phyloP scores from a whole-genome alignment of 2,329 filamentous ascomycete species.

The Fusarium liriodendri region DNA sequence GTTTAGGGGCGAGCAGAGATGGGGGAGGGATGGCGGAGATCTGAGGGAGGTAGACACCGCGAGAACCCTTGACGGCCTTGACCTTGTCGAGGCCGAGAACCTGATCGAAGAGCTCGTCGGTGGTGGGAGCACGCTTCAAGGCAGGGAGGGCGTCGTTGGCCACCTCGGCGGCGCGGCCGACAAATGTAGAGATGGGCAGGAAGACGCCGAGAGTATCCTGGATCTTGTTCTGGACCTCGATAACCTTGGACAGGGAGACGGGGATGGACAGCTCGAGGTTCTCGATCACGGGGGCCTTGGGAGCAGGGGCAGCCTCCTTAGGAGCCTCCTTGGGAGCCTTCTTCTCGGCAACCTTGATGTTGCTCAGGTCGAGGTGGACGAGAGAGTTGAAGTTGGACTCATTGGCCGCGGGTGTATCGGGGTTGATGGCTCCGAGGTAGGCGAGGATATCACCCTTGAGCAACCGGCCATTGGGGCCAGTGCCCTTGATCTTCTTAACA shows the following conservation, averaged over 20 bases:
- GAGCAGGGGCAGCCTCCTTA: constrained; percentile 52
- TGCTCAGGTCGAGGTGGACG: constrained; percentile 89
- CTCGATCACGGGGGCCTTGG: constrained; percentile 57
- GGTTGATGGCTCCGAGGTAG: constrained; percentile 82
- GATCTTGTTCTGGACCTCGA: constrained; percentile 84
- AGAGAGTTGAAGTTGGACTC: constrained; percentile 80
- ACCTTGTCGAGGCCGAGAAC: constrained; percentile 76
- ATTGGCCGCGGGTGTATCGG: constrained; percentile 76
- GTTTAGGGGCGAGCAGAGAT: constrained; percentile 52
- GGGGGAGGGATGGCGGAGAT: constrained; percentile 68
- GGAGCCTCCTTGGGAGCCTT: constrained; percentile 51
- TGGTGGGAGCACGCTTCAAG: constrained; percentile 69
- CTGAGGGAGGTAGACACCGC: constrained; percentile 78
- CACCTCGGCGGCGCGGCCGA: constrained; percentile 84
- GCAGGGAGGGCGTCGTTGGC: constrained; percentile 90
- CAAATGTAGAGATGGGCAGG: constrained; percentile 87
- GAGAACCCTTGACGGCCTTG: constrained; percentile 60
- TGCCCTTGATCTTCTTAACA: constrained; percentile 84
- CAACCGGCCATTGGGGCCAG: constrained; percentile 87
- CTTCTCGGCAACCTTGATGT: constrained; percentile 83
- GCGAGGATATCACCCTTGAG: constrained; percentile 96
- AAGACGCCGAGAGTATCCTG: constrained; percentile 81
- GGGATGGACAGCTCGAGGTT: constrained; percentile 75
- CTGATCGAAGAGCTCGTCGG: constrained; percentile 89
- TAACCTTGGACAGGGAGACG: constrained; percentile 81